phyloP scores from a whole-genome alignment of 106 monocot genomes.

The Phalaenopsis aphrodite region DNA sequence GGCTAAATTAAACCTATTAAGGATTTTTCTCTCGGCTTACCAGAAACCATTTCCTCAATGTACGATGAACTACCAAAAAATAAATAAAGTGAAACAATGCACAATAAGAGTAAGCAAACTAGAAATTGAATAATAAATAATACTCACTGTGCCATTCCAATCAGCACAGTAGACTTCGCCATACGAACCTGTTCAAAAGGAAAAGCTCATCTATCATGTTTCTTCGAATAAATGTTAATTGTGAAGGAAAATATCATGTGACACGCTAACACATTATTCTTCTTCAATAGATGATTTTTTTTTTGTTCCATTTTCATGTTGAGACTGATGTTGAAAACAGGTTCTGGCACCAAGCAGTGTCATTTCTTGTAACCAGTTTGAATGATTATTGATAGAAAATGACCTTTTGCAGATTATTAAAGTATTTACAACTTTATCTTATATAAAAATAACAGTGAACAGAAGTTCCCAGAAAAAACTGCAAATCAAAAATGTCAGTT shows the following conservation, averaged over 20 bases:
- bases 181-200: conserved; percentile 72
- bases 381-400: too few species aligned
- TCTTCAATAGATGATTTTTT: background rate
- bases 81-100: background rate
- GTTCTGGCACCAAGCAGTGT: background rate
- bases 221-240: background rate
- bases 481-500: background rate
- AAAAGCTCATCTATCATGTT: background rate
- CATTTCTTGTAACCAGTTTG: background rate
- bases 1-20: background rate
- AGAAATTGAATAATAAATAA: conserved; percentile 2
- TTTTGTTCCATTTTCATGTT: background rate
- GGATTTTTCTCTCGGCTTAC: too few species aligned
- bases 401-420: background rate
- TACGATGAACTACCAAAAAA: background rate
- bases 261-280: background rate
- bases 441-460: background rate
- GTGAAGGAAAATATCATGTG: background rate
- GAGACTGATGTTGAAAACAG: background rate
- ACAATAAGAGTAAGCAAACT: background rate
- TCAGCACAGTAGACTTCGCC: conserved; percentile 97
- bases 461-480: background rate
- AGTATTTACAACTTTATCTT: background rate
- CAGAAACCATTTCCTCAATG: background rate
- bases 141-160: conserved; percentile 94